phyloP scores from a whole-genome alignment of 352 stramenopile species.

The Phytophthora multivora region DNA sequence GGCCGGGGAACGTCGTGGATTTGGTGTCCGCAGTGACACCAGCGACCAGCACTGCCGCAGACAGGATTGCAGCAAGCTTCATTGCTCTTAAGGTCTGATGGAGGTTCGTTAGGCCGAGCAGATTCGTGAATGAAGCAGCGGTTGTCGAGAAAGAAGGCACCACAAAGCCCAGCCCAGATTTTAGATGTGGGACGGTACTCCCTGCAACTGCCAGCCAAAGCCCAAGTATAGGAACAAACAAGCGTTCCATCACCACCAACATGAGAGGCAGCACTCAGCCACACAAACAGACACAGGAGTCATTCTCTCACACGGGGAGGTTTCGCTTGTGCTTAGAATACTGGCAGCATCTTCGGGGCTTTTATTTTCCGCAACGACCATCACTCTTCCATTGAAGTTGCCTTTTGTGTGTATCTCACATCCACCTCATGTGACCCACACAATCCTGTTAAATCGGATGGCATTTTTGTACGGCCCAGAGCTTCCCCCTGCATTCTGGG shows the following conservation, averaged over 20 bases:
- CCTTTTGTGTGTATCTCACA: slow-evolving; percentile 23
- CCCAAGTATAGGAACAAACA: slow-evolving; percentile 20
- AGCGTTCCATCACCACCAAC: neutral
- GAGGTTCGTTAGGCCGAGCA: neutral
- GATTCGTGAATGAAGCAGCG: slow-evolving; percentile 22
- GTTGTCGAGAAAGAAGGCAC: slow-evolving; percentile 11
- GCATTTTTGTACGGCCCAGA: slow-evolving; percentile 30
- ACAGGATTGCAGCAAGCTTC: slow-evolving; percentile 20
- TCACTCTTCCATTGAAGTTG: slow-evolving; percentile 16
- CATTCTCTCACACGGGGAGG: slow-evolving; percentile 1
- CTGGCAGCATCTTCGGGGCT: slow-evolving; percentile 1
- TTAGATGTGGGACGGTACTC: slow-evolving; percentile 27
- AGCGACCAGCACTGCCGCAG: slow-evolving; percentile 20
- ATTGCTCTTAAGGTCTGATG: slow-evolving; percentile 8
- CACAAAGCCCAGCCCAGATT: slow-evolving; percentile 10
- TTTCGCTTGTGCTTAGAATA: slow-evolving; percentile 15
- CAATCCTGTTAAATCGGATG: slow-evolving; percentile 28
- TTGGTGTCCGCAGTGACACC: slow-evolving; percentile 22
- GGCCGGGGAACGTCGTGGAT: slow-evolving; percentile 57
- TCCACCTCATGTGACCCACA: neutral
- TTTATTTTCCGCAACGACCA: no score
- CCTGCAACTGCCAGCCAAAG: slow-evolving; percentile 15
- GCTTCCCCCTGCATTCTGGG: slow-evolving; percentile 20
- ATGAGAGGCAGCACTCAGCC: neutral
- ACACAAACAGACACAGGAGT: neutral